Percentiles rank a stretch among this genome's conserved stretches.
phyloP scores from a whole-genome alignment of 2,329 filamentous ascomycete genomes.

The Pyrenophora teres region DNA sequence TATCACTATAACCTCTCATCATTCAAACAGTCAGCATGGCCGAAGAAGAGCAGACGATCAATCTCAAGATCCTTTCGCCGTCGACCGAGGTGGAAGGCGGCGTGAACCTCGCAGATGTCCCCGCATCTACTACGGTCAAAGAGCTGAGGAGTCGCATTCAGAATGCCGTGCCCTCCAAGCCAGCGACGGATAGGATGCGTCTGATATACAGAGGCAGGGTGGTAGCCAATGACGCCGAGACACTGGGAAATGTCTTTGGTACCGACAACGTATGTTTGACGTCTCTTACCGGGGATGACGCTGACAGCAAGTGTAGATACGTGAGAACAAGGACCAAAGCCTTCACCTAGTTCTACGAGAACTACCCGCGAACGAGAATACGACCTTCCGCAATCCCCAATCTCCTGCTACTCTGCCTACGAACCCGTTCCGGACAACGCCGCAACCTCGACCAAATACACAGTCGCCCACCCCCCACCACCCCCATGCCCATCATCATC shows the following conservation, averaged over 20 bases:
- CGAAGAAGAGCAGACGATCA: constrained; percentile 28
- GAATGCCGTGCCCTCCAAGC: constrained; percentile 51
- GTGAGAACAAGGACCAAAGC: constrained; percentile 43
- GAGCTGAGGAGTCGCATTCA: constrained; percentile 60
- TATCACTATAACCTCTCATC: constrained; percentile 5
- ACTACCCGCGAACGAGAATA: constrained; percentile 21
- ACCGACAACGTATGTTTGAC: constrained; percentile 52
- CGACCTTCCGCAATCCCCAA: constrained; percentile 48
- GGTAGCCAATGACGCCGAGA: constrained; percentile 55
- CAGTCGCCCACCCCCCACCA: constrained; percentile 30
- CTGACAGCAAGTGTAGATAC: constrained; percentile 37
- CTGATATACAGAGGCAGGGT: constrained; percentile 63
- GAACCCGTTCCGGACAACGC: constrained; percentile 40
- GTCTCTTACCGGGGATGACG: not conserved
- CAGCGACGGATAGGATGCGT: constrained; percentile 54
- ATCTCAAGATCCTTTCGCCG: constrained; percentile 48
- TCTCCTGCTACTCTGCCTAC: constrained; percentile 36
- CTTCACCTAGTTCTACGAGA: constrained; percentile 48
- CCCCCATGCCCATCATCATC: constrained; percentile 22
- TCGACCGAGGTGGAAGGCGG: constrained; percentile 45
- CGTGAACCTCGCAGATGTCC: constrained; percentile 38
- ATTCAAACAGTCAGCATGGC: constrained; percentile 30
- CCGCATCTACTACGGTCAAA: constrained; percentile 52
- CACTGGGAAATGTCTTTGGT: constrained; percentile 57
- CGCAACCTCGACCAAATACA: constrained; percentile 35